Evolutionary conservation across 345 rosid species (phyloP).

Genomic region (Raphanus sativus): DNA sequence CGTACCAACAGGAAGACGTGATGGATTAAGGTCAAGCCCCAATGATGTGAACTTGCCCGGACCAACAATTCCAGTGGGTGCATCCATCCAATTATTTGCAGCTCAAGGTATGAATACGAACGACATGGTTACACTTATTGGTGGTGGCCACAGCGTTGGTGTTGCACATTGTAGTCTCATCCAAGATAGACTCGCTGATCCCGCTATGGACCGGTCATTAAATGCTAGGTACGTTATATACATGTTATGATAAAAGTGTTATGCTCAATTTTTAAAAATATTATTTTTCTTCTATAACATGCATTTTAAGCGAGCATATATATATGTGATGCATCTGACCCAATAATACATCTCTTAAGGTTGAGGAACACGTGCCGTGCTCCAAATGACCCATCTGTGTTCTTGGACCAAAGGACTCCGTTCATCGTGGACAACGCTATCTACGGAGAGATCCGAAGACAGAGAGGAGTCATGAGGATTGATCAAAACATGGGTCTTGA

Average conservation of each 20-base stretch:
- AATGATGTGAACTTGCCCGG: conserved; percentile 62
- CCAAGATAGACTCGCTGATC: conserved; percentile 52
- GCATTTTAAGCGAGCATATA: background rate
- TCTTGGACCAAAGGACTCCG: conserved; percentile 60
- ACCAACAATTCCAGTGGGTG: conserved; percentile 46
- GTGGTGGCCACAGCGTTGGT: conserved; percentile 85
- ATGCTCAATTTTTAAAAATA: background rate
- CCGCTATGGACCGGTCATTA: conserved; percentile 52
- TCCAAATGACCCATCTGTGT: conserved; percentile 49
- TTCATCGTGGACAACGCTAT: conserved; percentile 49
- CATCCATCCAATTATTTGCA: conserved; percentile 43
- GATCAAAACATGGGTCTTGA: conserved; percentile 57
- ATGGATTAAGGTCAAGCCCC: conserved; percentile 48
- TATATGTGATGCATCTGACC: background rate
- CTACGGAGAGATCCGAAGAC: conserved; percentile 45
- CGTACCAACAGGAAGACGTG: conserved; percentile 64
- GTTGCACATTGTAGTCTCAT: conserved; percentile 62
- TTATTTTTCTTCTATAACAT: background rate
- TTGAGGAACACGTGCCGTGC: conserved; percentile 43
- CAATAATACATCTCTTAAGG: conserved; percentile 1
- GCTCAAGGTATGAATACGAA: conserved; percentile 45
- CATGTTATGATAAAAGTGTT: background rate
- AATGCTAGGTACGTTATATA: conserved; percentile 26
- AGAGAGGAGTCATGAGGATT: conserved; percentile 55
- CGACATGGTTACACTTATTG: conserved; percentile 66